Conservation (phyloP, 192 early-diverging fungal species). For the Obelidium mucronatum region DNA sequence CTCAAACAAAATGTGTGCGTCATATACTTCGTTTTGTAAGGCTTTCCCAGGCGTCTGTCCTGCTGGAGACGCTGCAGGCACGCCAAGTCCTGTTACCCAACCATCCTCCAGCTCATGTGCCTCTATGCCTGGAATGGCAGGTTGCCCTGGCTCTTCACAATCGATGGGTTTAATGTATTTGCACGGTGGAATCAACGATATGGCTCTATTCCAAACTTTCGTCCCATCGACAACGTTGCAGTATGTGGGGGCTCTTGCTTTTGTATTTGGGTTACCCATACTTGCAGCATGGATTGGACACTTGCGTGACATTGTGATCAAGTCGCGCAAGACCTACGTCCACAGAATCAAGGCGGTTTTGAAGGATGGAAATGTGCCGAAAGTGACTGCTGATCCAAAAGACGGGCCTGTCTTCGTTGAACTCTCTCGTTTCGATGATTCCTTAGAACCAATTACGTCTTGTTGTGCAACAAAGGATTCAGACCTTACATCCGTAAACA, state of each 20-base stretch:
- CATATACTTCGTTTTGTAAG: no score
- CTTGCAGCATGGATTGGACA: conserved; percentile 57
- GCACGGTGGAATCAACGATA: conserved; percentile 66
- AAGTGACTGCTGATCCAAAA: not conserved
- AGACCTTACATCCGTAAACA: no score
- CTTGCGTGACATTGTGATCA: not conserved
- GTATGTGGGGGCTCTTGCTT: conserved; percentile 62
- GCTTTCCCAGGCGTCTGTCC: no score
- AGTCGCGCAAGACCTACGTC: not conserved
- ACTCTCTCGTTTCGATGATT: not conserved
- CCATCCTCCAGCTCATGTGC: no score
- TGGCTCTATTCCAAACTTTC: conserved; percentile 69
- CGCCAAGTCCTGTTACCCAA: no score
- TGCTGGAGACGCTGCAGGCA: no score
- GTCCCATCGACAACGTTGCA: conserved; percentile 60
- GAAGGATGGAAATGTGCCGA: not conserved
- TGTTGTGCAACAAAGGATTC: not conserved
- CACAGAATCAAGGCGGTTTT: not conserved
- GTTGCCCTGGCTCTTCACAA: not conserved
- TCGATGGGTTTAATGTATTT: conserved; percentile 58
- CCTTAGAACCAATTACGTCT: not conserved
- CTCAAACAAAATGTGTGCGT: no score
- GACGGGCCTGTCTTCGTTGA: not conserved
- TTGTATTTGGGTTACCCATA: conserved; percentile 59
- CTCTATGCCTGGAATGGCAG: not conserved